Evolutionary conservation across 192 early-diverging fungal species (phyloP), one percentile per base, ranked within the genome.

Genomic region (Rhizophagus clarus): DNA sequence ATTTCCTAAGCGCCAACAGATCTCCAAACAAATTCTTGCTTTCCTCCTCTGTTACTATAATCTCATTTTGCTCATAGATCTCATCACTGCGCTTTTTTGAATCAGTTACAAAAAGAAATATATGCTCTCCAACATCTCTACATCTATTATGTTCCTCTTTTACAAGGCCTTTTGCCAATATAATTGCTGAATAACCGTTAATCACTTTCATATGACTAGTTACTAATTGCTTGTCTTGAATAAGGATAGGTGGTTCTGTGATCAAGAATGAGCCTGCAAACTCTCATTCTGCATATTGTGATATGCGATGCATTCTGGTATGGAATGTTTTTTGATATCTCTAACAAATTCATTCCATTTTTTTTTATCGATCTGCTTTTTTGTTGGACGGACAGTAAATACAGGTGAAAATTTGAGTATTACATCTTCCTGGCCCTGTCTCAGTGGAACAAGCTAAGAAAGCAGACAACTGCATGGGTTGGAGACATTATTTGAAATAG

Each of bases 41-140:
- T 72, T 37, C n/a, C 37, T 72, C 70, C 47, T 72, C 70, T 2
- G 37, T 49, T 72, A 72, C 47, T 72, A 72, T 47, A 72, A 72
- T n/a, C 40, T 72, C 37, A 45, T 72, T 45, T 45, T n/a, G 1
- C 40, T 72, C 24, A 72, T 72, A 72, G 0, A 42, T 72, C 20
- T 72, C 70, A n/a, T n/a, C n/a, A n/a, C n/a, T n/a, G n/a, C n/a
- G n/a, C n/a, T n/a, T n/a, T n/a, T n/a, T n/a, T n/a, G n/a, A n/a
- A n/a, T n/a, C n/a, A n/a, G n/a, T n/a, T n/a, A n/a, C n/a, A n/a
- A n/a, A n/a, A n/a, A n/a, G n/a, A n/a, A 70, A 60, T 47, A 40
- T 73, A 73, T 73, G 72, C 14, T 73, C 14, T 60, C 47, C 49
- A 20, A 73, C 14, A 73, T 73, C n/a, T 73, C 47, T 72, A 34